Conservation (phyloP, 1,284 basidiomycete species). For the Cryptococcus sp. region DNA sequence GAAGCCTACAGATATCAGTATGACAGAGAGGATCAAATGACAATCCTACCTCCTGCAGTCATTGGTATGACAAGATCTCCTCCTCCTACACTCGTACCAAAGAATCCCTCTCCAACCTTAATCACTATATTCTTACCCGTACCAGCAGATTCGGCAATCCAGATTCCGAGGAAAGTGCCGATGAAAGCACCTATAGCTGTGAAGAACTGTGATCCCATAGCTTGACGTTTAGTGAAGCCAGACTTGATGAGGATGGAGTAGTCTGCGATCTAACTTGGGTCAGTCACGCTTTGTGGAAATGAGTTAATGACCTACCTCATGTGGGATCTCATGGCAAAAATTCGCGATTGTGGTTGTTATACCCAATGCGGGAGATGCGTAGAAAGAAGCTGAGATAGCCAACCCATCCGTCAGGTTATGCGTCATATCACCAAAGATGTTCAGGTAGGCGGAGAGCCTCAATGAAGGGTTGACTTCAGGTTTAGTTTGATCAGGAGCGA, state of each 20-base stretch:
- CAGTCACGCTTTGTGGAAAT: neutral
- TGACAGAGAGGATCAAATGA: neutral
- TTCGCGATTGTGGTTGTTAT: slow-evolving; percentile 86
- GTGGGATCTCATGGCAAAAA: slow-evolving; percentile 86
- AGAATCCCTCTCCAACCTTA: slow-evolving; percentile 59
- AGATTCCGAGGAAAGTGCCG: slow-evolving; percentile 83
- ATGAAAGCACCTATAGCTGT: slow-evolving; percentile 86
- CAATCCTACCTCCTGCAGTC: slow-evolving; percentile 61
- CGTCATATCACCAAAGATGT: slow-evolving; percentile 81
- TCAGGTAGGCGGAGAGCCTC: slow-evolving; percentile 79
- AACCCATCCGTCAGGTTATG: slow-evolving; percentile 72
- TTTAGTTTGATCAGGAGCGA: slow-evolving; percentile 15
- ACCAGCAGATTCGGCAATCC: slow-evolving; percentile 56
- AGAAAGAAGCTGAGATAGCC: slow-evolving; percentile 80
- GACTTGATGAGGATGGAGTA: slow-evolving; percentile 83
- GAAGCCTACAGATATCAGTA: slow-evolving; percentile 55
- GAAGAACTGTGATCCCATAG: slow-evolving; percentile 84
- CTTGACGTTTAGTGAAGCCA: slow-evolving; percentile 80
- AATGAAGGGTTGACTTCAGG: slow-evolving; percentile 50
- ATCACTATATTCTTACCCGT: slow-evolving; percentile 31
- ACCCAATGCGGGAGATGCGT: slow-evolving; percentile 79
- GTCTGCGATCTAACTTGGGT: slow-evolving; percentile 61
- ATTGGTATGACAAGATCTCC: slow-evolving; percentile 84
- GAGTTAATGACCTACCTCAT: slow-evolving; percentile 53
- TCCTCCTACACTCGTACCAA: slow-evolving; percentile 70